Percentiles rank a stretch among this genome's conserved stretches.
Evolutionary conservation across 306 rosid species (phyloP).

Genomic region (cucumber (Cucumis sativus)): DNA sequence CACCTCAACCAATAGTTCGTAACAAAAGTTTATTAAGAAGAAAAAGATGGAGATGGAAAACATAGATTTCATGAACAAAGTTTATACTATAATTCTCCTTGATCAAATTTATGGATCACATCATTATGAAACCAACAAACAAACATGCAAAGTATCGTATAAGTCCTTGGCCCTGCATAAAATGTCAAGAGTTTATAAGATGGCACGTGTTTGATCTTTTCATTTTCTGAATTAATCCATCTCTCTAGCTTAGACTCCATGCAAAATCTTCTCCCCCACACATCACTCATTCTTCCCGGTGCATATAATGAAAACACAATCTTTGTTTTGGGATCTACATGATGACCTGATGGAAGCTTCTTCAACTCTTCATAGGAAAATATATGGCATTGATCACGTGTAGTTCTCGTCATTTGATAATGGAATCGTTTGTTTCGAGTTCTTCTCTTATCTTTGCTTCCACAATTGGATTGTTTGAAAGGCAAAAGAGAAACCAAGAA

Average conservation of each 20-base stretch:
- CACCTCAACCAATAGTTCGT: no score
- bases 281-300: slow-evolving; percentile 36
- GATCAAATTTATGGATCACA: no score
- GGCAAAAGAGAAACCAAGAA: slow-evolving; percentile 20
- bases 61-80: no score
- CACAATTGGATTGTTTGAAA: slow-evolving; percentile 7
- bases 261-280: slow-evolving; percentile 43
- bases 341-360: slow-evolving; percentile 31
- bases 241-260: slow-evolving; percentile 49
- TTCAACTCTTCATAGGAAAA: slow-evolving; percentile 10
- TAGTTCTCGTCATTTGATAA: background rate
- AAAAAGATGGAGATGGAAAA: no score
- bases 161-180: slow-evolving; percentile 43
- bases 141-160: no score
- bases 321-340: slow-evolving; percentile 1
- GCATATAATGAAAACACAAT: slow-evolving; percentile 22
- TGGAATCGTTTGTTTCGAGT: background rate
- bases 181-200: slow-evolving; percentile 28
- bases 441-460: slow-evolving; percentile 18
- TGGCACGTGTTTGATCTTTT: slow-evolving; percentile 16
- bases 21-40: no score
- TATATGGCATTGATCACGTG: background rate
- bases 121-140: no score
- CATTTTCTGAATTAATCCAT: slow-evolving; percentile 27
- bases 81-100: no score